Evolutionary conservation across 441 rosid species (phyloP).

Genomic region (Adansonia gregorii): DNA sequence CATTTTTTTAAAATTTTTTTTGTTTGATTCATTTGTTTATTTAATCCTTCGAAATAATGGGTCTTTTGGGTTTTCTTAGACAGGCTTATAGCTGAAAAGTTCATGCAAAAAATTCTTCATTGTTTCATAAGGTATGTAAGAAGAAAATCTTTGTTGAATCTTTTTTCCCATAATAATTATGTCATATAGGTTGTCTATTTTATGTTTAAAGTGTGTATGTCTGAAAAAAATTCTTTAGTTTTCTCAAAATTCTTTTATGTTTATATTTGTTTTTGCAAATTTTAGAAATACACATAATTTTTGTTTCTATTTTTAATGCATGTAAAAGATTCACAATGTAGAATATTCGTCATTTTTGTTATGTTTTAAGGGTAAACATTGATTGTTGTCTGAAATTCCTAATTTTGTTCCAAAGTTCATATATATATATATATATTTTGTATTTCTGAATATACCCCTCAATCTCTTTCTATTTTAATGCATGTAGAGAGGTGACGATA

Average conservation of each 20-base stretch:
- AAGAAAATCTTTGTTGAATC: conserved; percentile 1
- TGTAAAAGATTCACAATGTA: background rate
- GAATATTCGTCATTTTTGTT: background rate
- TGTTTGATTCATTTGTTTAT: conserved; percentile 14
- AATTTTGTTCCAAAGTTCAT: background rate
- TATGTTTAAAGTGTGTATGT: background rate
- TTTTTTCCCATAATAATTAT: background rate
- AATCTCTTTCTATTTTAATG: background rate
- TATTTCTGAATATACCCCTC: background rate
- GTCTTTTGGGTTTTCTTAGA: conserved; percentile 12
- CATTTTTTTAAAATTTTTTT: background rate
- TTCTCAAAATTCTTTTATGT: too few relatives aligned
- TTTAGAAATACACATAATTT: background rate
- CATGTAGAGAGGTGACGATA: background rate
- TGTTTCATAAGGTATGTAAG: conserved; percentile 36
- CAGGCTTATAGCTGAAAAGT: conserved; percentile 41
- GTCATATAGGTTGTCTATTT: background rate
- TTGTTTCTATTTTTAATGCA: conserved; percentile 17
- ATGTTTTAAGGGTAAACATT: conserved; percentile 19
- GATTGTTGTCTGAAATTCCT: conserved; percentile 31
- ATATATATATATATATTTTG: background rate
- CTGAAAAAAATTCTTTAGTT: background rate
- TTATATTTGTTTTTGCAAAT: background rate
- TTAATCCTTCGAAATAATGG: conserved; percentile 31
- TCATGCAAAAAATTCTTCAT: conserved; percentile 27